Base-by-base conservation (phyloP, 2,329 filamentous ascomycete genomes). In the Ceratocystis lukuohia region DNA sequence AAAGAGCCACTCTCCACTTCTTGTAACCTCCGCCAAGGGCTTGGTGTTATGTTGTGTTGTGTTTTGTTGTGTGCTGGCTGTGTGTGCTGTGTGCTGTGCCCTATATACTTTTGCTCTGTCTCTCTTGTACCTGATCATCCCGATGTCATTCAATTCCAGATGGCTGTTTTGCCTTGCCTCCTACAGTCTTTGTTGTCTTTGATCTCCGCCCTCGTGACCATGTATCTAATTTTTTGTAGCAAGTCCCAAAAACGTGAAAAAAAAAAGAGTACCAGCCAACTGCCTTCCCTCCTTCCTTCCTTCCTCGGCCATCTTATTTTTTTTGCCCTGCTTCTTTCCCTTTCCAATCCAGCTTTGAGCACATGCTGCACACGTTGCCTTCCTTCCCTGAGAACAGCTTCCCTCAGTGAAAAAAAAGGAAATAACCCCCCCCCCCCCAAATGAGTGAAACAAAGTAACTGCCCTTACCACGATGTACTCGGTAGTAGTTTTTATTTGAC, bases 111-210 rank as follows among this genome's bases (percentile, higher is more conserved):
- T 41, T 41, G 37, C 37, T 12, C 37, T 41, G 12, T 41, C 37
- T 41, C 37, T 41, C 37, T 41, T 57, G 53, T 57, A 28, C 53
- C 53, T 57, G 53, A 57, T 57, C 53, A 22, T 57, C 53, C 53
- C 53, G 25, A 30, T 57, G 53, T 57, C 53, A 57, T 57, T 57
- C 53, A n/a, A 53, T 53, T 53, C 48, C 28, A 57, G 28, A 28
- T 57, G n/a, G 22, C 22, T 53, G 48, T 53, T 53, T 7, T 53
- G 48, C n/a, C 17, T n/a, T 25, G n/a, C n/a, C n/a, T 12, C 48
- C n/a, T n/a, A 8, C n/a, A 12, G 37, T 12, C 37, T 41, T 12
- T 41, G 22, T 25, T 50, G 48, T 50, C 48, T 25, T 50, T 22
- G 22, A 50, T 22, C 22, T 10, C 20, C 15, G 46, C n/a, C 25